Conservation (phyloP, 148 eudicot species). For the Drosera capensis region DNA sequence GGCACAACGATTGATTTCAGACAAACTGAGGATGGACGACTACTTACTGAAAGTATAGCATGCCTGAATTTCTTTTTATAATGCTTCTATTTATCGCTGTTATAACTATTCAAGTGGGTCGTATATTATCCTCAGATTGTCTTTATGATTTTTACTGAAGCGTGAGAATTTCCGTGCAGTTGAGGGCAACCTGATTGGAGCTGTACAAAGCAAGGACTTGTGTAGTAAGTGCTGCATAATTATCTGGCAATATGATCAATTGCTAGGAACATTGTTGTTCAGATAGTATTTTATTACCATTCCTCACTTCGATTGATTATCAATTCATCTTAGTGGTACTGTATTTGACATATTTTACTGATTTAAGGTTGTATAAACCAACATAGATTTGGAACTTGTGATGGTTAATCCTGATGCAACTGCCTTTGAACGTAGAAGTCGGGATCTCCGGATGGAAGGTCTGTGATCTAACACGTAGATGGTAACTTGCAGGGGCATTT, state of each 20-base stretch:
- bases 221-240: slow-evolving; percentile 47
- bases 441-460: background rate
- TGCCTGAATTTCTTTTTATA: background rate
- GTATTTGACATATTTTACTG: no score
- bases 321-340: no score
- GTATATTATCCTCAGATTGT: background rate
- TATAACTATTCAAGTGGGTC: background rate
- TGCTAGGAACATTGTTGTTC: background rate
- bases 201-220: slow-evolving; percentile 75
- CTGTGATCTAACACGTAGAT: background rate
- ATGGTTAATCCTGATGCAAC: no score
- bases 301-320: no score
- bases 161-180: slow-evolving; percentile 32
- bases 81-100: background rate
- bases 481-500: slow-evolving; percentile 74
- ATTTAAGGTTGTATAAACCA: no score
- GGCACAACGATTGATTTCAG: slow-evolving; percentile 75
- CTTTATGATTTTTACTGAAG: background rate
- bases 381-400: no score
- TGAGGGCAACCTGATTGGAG: slow-evolving; percentile 69
- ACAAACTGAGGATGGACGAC: slow-evolving; percentile 69
- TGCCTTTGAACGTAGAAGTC: background rate
- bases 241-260: background rate
- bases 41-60: slow-evolving; percentile 56
- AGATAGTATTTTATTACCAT: background rate